Base-by-base conservation (phyloP, 2,329 filamentous ascomycete species). In the Alternaria brassicae region DNA sequence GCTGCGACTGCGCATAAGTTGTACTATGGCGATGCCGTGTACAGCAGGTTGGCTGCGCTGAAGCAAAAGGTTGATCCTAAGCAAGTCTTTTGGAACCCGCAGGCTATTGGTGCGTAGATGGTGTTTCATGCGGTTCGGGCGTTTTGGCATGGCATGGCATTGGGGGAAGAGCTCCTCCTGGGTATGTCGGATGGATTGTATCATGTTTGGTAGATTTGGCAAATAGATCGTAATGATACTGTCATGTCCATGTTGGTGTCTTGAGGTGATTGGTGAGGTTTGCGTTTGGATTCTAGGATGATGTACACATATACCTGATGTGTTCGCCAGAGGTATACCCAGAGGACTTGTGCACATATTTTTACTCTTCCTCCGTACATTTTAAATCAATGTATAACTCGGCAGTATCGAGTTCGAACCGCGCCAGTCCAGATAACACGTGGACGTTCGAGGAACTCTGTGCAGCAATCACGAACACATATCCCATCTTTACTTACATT, bases 1-100 rank as follows among this genome's bases (percentile, higher is more conserved):
- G 76, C 79, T n/a, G 76, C 76, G 2, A 77, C 77, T n/a, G 84
- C 84, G 3, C 80, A 83, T 62, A 69, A 80, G 58, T 69, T 83
- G 62, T 85, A 86, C 72, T 86, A 82, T 62, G 77, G 81, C 6
- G 69, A 76, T 12, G 74, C 68, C 13, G 60, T 77, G 19, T 80
- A 77, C 44, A 36, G 59, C 7, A 71, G 68, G 58, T 58, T 82
- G 51, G 67, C 72, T 47, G 62, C 65, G 51, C 70, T 81, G 28
- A 81, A 82, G 73, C 71, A 71, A 60, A 71, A 72, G 61, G 74
- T 79, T 39, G 80, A 82, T 54, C 79, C 80, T 0, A 67, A 78
- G 50, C 62, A 37, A 3, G 70, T 77, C 12, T 79, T 77, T 51
- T 78, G 76, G 77, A 72, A 78, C 50, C 77, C 77, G 9, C 76